Percentiles rank a stretch among this genome's conserved stretches.
These are phyloP conservation scores for Salix exigua DNA, from an alignment of 345 rosid species.

Conservation along the genomic window DNA sequence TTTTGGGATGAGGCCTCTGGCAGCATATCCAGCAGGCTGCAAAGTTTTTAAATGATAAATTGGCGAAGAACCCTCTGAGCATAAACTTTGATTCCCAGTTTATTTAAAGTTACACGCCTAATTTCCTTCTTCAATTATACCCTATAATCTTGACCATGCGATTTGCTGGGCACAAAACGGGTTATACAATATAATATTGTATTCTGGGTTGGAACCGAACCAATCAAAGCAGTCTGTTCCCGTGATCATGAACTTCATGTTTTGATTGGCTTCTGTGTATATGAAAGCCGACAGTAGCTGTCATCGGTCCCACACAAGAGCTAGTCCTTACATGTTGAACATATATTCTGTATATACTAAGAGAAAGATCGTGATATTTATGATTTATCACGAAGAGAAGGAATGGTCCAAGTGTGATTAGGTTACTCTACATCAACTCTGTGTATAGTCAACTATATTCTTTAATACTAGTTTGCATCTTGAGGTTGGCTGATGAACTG, in stretches of 20 bases:
- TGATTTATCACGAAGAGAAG: no score
- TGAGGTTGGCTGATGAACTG: slow-evolving; percentile 11
- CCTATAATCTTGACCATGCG: background rate
- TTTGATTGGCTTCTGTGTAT: background rate
- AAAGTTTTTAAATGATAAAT: background rate
- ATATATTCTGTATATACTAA: no score
- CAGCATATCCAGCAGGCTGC: slow-evolving; percentile 2
- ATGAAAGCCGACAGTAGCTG: background rate
- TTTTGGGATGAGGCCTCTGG: background rate
- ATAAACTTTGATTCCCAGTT: background rate
- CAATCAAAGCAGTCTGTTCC: background rate
- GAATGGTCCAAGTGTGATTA: background rate
- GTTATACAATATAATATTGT: background rate
- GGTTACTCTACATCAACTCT: background rate
- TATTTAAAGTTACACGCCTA: background rate
- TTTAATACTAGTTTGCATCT: background rate
- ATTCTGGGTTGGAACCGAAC: background rate
- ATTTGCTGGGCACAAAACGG: background rate
- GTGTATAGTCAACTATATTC: background rate
- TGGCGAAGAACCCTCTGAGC: background rate
- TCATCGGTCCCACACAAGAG: background rate
- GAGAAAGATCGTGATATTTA: no score
- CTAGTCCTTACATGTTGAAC: background rate
- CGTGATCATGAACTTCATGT: background rate
- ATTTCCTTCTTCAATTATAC: background rate